Evolutionary conservation across 108 stramenopile species (phyloP), one percentile per base, ranked within the genome.

Genomic region (Cyclostephanos invisitatus): DNA sequence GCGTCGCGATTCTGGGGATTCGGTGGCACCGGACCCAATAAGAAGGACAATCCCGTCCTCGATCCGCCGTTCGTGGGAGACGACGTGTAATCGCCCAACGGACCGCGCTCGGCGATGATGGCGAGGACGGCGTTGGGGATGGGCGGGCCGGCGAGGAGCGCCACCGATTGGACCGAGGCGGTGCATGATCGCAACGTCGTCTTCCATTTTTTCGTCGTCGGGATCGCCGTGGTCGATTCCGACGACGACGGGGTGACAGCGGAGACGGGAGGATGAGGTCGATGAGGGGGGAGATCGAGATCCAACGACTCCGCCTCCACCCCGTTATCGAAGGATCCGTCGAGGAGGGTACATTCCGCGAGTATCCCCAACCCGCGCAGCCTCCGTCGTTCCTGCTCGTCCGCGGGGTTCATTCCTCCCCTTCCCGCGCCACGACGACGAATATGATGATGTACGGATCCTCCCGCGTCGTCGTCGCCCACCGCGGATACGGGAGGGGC

Each of bases 1-100:
- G 89, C 89, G 67, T 89, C 77, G 47, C 82, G 59, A 73, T 83
- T 83, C 56, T 83, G 82, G 11, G 77, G 73, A 38, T 78, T 78
- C 10, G 82, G 54, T 20, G 82, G 89, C 1, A 91, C 72, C 1
- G 84, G 80, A 8, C 73, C 80, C 67, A 50, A 84, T 61, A 54
- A 58, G 51, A 77, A 94, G 65, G 64, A 80, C 36, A 58, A 85
- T 76, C 47, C 83, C 70, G 70, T 83, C 56, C 72, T 67, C 17
- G 65, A 60, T 40, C 70, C 64, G 8, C 7, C 29, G 37, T 27
- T 25, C 15, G 25, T 57, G 18, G 32, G 29, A 7, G 29, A n/a
- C 11, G 64, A 49, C 49, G 48, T 15, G 47, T 64, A 50, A 68
- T 64, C 69, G 56, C 83, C 67, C 66, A 71, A 44, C 32, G 79